Conservation (phyloP, 257 asterid species). For the Rehmannia glutinosa region DNA sequence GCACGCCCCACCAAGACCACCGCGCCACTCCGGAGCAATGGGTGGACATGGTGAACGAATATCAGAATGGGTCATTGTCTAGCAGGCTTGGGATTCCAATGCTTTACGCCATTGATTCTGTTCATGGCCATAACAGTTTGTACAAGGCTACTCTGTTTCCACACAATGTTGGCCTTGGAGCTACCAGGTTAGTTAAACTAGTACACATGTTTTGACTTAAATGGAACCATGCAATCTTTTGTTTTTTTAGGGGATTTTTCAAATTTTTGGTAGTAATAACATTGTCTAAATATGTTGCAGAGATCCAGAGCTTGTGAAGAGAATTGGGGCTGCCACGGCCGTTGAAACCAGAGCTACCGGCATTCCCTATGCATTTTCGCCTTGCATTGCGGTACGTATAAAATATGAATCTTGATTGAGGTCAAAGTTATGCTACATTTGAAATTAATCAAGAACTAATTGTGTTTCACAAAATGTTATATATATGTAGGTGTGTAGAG, state of each 20-base stretch:
- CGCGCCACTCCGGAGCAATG: constrained; percentile 6
- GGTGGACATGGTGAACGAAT: constrained; percentile 8
- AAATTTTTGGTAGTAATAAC: too few species aligned
- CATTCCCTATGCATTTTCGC: constrained; percentile 22
- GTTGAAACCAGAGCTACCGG: too few species aligned
- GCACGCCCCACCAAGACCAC: neutral
- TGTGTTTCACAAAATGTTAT: neutral
- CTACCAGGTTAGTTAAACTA: constrained; percentile 6
- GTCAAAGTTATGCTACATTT: too few species aligned
- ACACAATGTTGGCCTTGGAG: constrained; percentile 14
- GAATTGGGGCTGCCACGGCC: too few species aligned
- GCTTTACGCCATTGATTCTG: too few species aligned
- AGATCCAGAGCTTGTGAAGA: too few species aligned
- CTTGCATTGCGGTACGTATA: constrained; percentile 25
- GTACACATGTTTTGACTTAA: neutral
- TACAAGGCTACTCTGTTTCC: constrained; percentile 12
- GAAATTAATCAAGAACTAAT: neutral
- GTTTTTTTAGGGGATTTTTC: too few species aligned
- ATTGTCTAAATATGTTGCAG: neutral
- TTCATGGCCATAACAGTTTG: neutral
- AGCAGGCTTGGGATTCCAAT: too few species aligned
- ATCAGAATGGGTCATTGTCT: too few species aligned
- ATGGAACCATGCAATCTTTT: neutral
- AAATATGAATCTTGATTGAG: neutral
- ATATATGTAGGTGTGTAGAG: constrained; percentile 10